These are phyloP conservation scores for Scheffersomyces coipomensis DNA, from an alignment of 805 yeast genomes.

Conservation along the genomic window DNA sequence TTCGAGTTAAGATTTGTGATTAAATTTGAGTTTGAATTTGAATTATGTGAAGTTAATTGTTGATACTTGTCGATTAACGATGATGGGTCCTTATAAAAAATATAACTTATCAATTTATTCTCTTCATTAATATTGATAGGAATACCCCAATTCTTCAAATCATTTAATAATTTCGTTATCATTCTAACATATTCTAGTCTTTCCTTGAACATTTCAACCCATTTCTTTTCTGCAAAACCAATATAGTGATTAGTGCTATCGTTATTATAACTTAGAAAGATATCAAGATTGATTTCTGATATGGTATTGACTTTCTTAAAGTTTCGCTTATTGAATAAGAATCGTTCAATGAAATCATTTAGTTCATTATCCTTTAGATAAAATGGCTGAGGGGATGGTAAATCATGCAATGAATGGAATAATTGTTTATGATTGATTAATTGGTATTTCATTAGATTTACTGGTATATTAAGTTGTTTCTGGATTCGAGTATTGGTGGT, in stretches of 20 bases:
- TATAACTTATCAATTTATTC: constrained; percentile 22
- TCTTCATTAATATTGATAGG: constrained; percentile 31
- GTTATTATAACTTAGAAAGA: no score
- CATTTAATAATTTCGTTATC: constrained; percentile 24
- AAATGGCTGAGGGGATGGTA: constrained; percentile 24
- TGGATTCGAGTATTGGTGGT: not conserved
- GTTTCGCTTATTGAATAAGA: constrained; percentile 18
- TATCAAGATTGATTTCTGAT: constrained; percentile 1
- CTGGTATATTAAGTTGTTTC: constrained; percentile 4
- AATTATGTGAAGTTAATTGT: no score
- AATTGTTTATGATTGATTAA: constrained; percentile 23
- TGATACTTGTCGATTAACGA: constrained; percentile 5
- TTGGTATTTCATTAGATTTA: constrained; percentile 11
- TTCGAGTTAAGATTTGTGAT: not conserved
- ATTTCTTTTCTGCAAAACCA: constrained; percentile 7
- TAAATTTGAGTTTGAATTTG: constrained; percentile 4
- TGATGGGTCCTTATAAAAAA: constrained; percentile 30
- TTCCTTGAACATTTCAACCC: constrained; percentile 15
- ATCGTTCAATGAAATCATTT: constrained; percentile 22
- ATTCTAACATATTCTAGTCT: constrained; percentile 18
- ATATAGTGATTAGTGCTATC: no score
- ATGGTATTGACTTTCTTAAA: constrained; percentile 25
- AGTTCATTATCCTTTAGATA: constrained; percentile 24
- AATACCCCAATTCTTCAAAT: constrained; percentile 20
- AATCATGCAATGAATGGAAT: constrained; percentile 20